phyloP scores from a whole-genome alignment of 2,329 filamentous ascomycete genomes.

The Colletotrichum simmondsii region DNA sequence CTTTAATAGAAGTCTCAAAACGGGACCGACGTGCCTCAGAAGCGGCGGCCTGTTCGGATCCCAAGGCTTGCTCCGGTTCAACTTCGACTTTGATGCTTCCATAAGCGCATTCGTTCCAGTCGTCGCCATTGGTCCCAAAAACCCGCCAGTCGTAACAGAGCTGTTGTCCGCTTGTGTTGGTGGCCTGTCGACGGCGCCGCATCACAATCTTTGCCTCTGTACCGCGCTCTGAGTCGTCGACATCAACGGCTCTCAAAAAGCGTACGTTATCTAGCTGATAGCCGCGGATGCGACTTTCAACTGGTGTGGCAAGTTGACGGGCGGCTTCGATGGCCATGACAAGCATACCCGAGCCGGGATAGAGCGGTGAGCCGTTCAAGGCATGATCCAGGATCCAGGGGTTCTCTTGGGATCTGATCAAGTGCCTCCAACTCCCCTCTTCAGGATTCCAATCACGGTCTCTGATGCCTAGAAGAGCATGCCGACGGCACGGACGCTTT shows the following conservation, averaged over 20 bases:
- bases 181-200: slow-evolving; percentile 14
- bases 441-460: slow-evolving; percentile 54
- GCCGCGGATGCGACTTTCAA: not conserved
- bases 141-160: slow-evolving; percentile 15
- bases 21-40: not conserved
- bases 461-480: slow-evolving; percentile 61
- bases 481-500: slow-evolving; percentile 55
- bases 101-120: slow-evolving; percentile 17
- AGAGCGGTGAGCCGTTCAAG: slow-evolving; percentile 56
- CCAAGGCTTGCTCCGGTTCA: not conserved
- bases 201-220: slow-evolving; percentile 25
- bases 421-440: slow-evolving; percentile 60
- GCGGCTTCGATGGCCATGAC: slow-evolving; percentile 61
- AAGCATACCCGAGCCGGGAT: slow-evolving; percentile 61
- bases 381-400: slow-evolving; percentile 64
- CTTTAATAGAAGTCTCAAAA: not conserved
- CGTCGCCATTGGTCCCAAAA: slow-evolving; percentile 5
- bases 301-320: slow-evolving; percentile 44
- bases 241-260: slow-evolving; percentile 8
- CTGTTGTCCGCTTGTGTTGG: slow-evolving; percentile 12
- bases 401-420: slow-evolving; percentile 58
- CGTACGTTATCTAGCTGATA: slow-evolving; percentile 11
- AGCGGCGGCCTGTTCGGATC: not conserved
- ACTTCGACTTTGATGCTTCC: slow-evolving; percentile 19
- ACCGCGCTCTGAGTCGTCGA: slow-evolving; percentile 7